phyloP scores from a whole-genome alignment of 352 stramenopile genomes.

The Phytophthora megakarya region DNA sequence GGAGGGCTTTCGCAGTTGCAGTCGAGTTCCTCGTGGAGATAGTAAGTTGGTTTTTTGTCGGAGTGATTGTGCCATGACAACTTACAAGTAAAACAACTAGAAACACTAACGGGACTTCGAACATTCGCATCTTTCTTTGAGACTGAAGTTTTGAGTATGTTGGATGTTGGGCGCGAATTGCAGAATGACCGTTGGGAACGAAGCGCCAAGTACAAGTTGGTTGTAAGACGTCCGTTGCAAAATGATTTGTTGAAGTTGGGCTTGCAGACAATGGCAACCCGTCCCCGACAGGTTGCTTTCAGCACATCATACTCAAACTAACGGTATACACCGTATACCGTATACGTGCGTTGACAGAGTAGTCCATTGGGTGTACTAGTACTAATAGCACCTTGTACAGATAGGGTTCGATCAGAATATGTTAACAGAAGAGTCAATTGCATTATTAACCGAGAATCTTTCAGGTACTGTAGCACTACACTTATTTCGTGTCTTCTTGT shows the following conservation, averaged over 20 bases:
- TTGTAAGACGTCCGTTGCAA: too few relatives aligned
- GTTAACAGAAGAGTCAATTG: too few relatives aligned
- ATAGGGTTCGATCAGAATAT: too few relatives aligned
- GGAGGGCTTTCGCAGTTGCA: slow-evolving; percentile 13
- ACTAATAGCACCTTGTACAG: too few relatives aligned
- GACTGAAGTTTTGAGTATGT: neutral
- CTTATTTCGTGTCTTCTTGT: too few relatives aligned
- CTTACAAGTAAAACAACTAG: slow-evolving; percentile 11
- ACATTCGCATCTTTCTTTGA: slow-evolving; percentile 16
- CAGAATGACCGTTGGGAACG: slow-evolving; percentile 6
- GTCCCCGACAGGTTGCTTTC: neutral
- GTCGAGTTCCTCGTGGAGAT: slow-evolving; percentile 16
- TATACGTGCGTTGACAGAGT: too few relatives aligned
- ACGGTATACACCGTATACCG: neutral
- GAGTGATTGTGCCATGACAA: slow-evolving; percentile 1
- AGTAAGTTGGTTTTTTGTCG: slow-evolving; percentile 14
- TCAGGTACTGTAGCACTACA: too few relatives aligned
- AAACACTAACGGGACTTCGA: slow-evolving; percentile 9
- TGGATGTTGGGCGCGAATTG: slow-evolving; percentile 10
- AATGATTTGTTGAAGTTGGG: slow-evolving; percentile 21
- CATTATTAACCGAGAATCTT: too few relatives aligned
- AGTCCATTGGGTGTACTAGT: too few relatives aligned
- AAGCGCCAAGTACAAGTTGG: neutral
- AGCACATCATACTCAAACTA: slow-evolving; percentile 14
- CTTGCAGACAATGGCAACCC: slow-evolving; percentile 2